Evolutionary conservation across 257 asterid species (phyloP).

Genomic region (Przewalskia tangutica): DNA sequence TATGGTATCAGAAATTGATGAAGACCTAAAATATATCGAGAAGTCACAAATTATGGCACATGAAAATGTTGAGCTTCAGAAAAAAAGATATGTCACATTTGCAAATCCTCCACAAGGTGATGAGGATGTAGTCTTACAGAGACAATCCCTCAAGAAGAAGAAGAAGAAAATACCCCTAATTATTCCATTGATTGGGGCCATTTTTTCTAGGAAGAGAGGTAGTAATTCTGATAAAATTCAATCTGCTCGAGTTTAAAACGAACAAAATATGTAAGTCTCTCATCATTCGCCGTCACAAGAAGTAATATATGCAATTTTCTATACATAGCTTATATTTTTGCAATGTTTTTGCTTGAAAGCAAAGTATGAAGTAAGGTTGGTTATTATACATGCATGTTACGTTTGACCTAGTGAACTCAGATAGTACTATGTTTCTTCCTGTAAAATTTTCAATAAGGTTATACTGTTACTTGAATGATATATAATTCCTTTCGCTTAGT

Average conservation of each 20-base stretch:
- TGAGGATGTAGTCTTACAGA: constrained; percentile 28
- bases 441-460: no score
- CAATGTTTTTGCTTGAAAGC: neutral
- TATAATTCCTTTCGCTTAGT: neutral
- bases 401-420: no score
- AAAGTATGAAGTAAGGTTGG: no score
- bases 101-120: constrained; percentile 31
- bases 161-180: constrained; percentile 28
- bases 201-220: constrained; percentile 29
- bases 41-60: constrained; percentile 17
- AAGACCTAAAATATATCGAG: constrained; percentile 44
- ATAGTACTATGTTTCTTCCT: no score
- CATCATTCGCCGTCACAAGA: no score
- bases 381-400: no score
- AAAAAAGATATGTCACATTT: constrained; percentile 59
- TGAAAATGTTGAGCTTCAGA: constrained; percentile 26
- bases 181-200: constrained; percentile 33
- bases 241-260: neutral
- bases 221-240: neutral
- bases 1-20: constrained; percentile 18
- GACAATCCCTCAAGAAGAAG: constrained; percentile 60
- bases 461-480: neutral
- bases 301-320: no score
- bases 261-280: neutral
- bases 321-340: neutral